Base-by-base conservation (phyloP, 768 basidiomycete genomes). In the Candolleomyces aberdarensis region DNA sequence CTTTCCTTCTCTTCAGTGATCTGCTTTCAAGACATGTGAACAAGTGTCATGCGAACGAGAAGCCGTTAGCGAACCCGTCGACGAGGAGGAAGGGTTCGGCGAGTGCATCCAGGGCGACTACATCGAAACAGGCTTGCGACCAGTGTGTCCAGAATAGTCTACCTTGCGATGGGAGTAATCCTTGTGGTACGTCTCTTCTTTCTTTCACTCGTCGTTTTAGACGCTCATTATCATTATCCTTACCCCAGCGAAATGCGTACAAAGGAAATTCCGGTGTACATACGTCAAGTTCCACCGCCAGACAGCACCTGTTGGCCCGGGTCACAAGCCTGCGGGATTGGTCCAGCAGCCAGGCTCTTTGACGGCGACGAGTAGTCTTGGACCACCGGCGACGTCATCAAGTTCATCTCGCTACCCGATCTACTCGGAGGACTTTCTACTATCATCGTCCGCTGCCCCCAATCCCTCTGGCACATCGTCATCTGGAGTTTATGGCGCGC, bases 11-110 rank as follows among this genome's bases (percentile, higher is more conserved):
- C 58, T 50, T 20, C 55, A 92, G 91, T 70, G 92, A 94, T 77
- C 80, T 94, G 3, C 85, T 94, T 48, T 92, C 92, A 5, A 77
- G 92, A 66, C 92, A 94, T 66, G 80, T 93, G 63, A 93, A 94
- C 73, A 94, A 94, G 67, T 94, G 92, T 67, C 92, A 94, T 70
- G 84, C 91, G 3, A 82, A 82, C 65, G 90, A 92, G 77, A 91
- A 90, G 66, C 76, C 78, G 1, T 65, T 76, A 5, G 75, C 78
- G 0, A 71, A 67, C 5, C 70, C 76, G 6, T 74, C 78, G 2
- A 69, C 80, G 7, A 76, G 89, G n/a, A 76, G 89, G 61, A 89
- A 89, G 66, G 88, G 88, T 20, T 78, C 84, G 0, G 80, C 85
- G 0, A 83, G 86, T 0, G 83, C 87, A 0, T 85, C 89, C 3